Conservation (phyloP, 192 early-diverging fungal species). For the Piromyces finnis region DNA sequence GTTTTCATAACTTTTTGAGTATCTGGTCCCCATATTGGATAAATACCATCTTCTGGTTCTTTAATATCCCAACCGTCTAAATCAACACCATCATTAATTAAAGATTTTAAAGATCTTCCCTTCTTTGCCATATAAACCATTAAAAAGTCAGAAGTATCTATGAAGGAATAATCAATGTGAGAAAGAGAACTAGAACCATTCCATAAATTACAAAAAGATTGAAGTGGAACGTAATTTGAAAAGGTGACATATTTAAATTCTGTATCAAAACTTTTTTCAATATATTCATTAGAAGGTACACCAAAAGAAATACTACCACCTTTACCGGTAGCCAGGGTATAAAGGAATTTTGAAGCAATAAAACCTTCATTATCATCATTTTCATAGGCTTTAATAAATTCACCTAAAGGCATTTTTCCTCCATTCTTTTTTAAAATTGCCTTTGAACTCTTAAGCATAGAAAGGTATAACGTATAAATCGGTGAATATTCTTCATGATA, state of each 20-base stretch:
- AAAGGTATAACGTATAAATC: not conserved
- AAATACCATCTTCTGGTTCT: not conserved
- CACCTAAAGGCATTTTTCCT: not conserved
- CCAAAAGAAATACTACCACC: not conserved
- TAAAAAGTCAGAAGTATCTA: not conserved
- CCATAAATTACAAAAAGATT: not conserved
- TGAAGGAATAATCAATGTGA: not conserved
- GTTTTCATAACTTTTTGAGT: not conserved
- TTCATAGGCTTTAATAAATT: not conserved
- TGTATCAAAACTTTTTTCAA: not conserved
- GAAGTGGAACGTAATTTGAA: not conserved
- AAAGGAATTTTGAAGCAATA: not conserved
- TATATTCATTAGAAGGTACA: not conserved
- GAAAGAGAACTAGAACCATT: not conserved
- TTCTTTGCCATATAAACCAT: not conserved
- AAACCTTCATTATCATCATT: not conserved
- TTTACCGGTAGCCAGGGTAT: not conserved
- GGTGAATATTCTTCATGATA: not conserved
- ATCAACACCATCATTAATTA: not conserved
- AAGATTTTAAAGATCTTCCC: not conserved
- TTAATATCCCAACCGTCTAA: not conserved
- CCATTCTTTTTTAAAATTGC: not conserved
- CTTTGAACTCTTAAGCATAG: not conserved
- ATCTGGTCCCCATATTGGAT: not conserved
- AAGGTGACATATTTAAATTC: not conserved